phyloP scores from a whole-genome alignment of 352 stramenopile species.

The Globisporangium emineosum region DNA sequence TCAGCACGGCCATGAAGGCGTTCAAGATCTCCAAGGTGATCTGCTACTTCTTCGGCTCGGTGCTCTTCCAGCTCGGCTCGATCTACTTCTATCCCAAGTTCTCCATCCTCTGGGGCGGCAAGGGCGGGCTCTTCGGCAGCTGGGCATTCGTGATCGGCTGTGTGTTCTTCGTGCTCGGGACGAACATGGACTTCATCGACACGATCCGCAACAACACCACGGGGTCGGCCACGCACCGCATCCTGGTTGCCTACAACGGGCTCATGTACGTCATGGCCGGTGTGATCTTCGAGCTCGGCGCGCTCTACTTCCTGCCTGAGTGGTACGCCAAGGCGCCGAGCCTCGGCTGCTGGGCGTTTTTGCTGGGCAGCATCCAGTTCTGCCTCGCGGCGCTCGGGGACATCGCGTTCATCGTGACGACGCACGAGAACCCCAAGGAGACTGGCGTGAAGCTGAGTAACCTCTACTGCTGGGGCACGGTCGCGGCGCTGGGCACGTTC shows the following conservation, averaged over 20 bases:
- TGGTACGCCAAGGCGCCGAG: constrained; percentile 66
- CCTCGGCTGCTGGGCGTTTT: constrained; percentile 74
- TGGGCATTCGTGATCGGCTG: constrained; percentile 77
- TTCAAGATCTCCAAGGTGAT: constrained; percentile 51
- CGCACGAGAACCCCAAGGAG: constrained; percentile 45
- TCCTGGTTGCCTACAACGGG: constrained; percentile 57
- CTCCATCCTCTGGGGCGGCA: constrained; percentile 52
- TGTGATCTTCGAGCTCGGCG: constrained; percentile 71
- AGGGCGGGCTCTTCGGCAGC: constrained; percentile 56
- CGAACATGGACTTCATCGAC: constrained; percentile 75
- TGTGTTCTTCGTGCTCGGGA: constrained; percentile 59
- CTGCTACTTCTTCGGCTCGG: constrained; percentile 56
- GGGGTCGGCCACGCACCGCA: constrained; percentile 41
- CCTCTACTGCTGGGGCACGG: constrained; percentile 47
- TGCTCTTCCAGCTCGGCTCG: constrained; percentile 75
- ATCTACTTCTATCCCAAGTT: constrained; percentile 82
- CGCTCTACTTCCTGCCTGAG: constrained; percentile 74
- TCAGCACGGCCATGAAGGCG: constrained; percentile 36
- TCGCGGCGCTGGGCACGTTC: constrained; percentile 53
- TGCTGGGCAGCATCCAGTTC: constrained; percentile 69
- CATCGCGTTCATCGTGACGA: constrained; percentile 61
- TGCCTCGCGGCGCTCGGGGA: constrained; percentile 56
- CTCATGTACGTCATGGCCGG: constrained; percentile 66
- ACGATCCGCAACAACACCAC: constrained; percentile 56
- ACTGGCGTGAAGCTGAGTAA: constrained; percentile 55